Evolutionary conservation across 495 filamentous ascomycete species (phyloP).

Genomic region (Daldinia decipiens): DNA sequence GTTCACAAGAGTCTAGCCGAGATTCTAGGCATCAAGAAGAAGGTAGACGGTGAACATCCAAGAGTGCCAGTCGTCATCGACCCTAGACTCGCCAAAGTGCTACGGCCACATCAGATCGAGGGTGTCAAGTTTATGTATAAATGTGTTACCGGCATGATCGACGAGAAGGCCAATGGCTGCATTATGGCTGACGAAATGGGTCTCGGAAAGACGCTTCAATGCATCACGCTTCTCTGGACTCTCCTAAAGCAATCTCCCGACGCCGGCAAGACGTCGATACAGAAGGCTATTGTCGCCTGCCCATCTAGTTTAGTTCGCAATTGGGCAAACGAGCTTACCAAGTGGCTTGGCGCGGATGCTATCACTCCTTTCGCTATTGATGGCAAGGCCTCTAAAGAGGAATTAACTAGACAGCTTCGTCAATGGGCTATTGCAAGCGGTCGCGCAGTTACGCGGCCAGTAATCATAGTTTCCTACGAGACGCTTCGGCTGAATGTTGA

Average conservation of each 20-base stretch:
- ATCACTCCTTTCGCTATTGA: conserved; percentile 96
- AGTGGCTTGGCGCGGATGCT: conserved; percentile 94
- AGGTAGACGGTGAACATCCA: conserved; percentile 79
- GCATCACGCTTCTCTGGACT: conserved; percentile 87
- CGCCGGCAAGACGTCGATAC: conserved; percentile 90
- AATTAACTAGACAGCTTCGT: conserved; percentile 85
- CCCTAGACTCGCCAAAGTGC: conserved; percentile 86
- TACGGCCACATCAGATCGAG: conserved; percentile 97
- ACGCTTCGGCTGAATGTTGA: conserved; percentile 91
- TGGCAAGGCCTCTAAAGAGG: conserved; percentile 94
- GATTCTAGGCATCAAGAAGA: conserved; percentile 93
- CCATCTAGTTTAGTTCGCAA: conserved; percentile 96
- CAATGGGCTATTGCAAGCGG: conserved; percentile 95
- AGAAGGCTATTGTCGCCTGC: conserved; percentile 99
- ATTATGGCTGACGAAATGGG: conserved; percentile 99
- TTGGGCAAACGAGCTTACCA: conserved; percentile 95
- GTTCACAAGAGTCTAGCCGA: conserved; percentile 95
- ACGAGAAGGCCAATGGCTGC: conserved; percentile 93
- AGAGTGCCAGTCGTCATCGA: conserved; percentile 98
- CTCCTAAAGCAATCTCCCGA: conserved; percentile 94
- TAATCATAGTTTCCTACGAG: conserved; percentile 99
- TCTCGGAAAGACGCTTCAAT: conserved; percentile 87
- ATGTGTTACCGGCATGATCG: conserved; percentile 92
- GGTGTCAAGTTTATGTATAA: conserved; percentile 98
- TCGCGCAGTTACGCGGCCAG: conserved; percentile 87